These are phyloP conservation scores for Kandelia obovata DNA, from an alignment of 345 rosid species.

Conservation along the genomic window DNA sequence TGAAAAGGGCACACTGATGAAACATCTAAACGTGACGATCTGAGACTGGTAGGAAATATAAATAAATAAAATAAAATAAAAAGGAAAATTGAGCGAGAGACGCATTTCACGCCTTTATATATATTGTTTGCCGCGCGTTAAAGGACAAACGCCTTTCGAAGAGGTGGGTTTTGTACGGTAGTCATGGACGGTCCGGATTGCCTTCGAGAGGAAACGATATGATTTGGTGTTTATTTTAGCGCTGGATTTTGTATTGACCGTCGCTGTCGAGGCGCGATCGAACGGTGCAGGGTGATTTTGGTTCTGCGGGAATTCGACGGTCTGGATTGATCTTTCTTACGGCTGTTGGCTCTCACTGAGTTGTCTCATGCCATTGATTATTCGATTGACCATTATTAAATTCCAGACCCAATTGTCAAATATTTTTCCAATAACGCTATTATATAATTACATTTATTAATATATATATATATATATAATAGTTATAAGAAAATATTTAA, in stretches of 20 bases:
- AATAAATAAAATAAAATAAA: background rate
- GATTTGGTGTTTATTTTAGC: background rate
- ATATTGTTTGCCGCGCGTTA: constrained; percentile 14
- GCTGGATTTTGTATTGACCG: background rate
- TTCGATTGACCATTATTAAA: background rate
- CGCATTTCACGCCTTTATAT: background rate
- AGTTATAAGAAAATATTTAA: too few species aligned
- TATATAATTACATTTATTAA: too few species aligned
- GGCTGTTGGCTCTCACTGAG: background rate
- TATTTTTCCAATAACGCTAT: too few species aligned
- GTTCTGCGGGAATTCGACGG: background rate
- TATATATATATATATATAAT: too few species aligned
- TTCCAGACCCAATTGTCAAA: too few species aligned
- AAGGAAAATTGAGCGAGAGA: background rate
- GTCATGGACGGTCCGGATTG: background rate
- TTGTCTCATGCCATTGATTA: background rate
- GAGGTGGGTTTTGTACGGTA: background rate
- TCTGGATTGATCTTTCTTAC: background rate
- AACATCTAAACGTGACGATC: background rate
- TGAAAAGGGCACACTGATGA: background rate
- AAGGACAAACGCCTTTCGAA: background rate
- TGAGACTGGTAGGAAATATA: background rate
- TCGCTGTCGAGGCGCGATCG: constrained; percentile 2
- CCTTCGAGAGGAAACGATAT: background rate
- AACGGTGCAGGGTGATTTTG: background rate